These are phyloP conservation scores for Oryza brachyantha DNA, from an alignment of 176 grass and related monocot genomes.

Conservation along the genomic window DNA sequence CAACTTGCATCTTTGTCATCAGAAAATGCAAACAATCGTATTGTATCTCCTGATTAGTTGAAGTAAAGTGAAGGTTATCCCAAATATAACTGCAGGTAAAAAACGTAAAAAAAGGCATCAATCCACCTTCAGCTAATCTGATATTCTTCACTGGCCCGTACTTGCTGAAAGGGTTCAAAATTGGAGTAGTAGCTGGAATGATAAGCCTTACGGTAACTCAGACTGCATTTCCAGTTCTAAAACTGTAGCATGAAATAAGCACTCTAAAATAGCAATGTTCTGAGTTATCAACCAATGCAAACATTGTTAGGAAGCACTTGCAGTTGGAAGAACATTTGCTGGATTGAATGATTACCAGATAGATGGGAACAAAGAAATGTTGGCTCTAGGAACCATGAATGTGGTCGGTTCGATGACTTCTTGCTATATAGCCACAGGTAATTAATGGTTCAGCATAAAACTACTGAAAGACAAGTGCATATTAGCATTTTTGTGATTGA, in stretches of 20 bases:
- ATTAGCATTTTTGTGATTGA: slow-evolving; percentile 23
- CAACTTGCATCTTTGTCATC: neutral
- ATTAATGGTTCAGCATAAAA: slow-evolving; percentile 10
- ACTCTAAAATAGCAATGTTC: neutral
- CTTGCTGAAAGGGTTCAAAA: slow-evolving; percentile 58
- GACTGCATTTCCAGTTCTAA: neutral
- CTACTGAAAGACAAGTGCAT: neutral
- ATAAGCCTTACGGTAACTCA: slow-evolving; percentile 67
- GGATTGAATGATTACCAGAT: slow-evolving; percentile 78
- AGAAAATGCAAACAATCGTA: neutral
- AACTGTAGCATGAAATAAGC: neutral
- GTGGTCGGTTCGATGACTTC: slow-evolving; percentile 85
- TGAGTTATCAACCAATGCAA: neutral
- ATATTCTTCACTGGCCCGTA: slow-evolving; percentile 62
- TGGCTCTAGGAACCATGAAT: slow-evolving; percentile 95
- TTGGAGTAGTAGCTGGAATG: slow-evolving; percentile 72
- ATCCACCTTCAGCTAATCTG: slow-evolving; percentile 56
- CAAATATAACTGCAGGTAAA: slow-evolving; percentile 59
- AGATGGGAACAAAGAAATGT: slow-evolving; percentile 98
- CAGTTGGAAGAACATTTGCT: slow-evolving; percentile 96
- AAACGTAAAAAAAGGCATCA: slow-evolving; percentile 70
- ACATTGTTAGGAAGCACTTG: slow-evolving; percentile 79
- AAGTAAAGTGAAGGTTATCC: neutral
- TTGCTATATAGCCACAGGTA: slow-evolving; percentile 90
- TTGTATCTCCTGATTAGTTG: neutral